Percentiles rank a stretch among this genome's conserved stretches.
These are phyloP conservation scores for Venturiaceae sp. DNA, from an alignment of 2,329 filamentous ascomycete genomes.

Conservation along the genomic window DNA sequence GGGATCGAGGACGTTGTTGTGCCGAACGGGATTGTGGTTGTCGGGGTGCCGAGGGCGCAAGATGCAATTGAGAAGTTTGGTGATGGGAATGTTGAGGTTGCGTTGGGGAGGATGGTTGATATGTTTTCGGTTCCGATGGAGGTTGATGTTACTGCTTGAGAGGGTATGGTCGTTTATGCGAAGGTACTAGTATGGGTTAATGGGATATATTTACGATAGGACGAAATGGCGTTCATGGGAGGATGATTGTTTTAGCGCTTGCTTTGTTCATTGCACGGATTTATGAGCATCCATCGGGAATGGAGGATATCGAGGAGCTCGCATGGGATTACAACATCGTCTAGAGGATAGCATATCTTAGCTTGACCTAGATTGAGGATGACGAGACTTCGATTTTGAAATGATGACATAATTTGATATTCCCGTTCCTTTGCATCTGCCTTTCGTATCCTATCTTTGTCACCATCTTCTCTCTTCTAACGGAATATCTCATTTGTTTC, in stretches of 20 bases:
- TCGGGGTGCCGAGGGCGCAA: conserved; percentile 49
- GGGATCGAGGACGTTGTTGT: conserved; percentile 44
- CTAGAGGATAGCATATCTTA: not conserved
- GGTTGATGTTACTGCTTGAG: not conserved
- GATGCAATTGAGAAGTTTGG: conserved; percentile 45
- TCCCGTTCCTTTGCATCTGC: too few relatives aligned
- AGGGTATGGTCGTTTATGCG: not conserved
- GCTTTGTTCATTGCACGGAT: not conserved
- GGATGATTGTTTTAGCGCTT: not conserved
- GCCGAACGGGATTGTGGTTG: conserved; percentile 47
- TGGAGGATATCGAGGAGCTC: not conserved
- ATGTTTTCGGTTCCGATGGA: conserved; percentile 1
- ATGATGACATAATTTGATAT: too few relatives aligned
- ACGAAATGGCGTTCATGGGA: not conserved
- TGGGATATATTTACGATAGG: not conserved
- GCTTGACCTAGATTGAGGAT: not conserved
- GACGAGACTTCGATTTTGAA: too few relatives aligned
- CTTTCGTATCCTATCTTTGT: too few relatives aligned
- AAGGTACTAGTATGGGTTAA: not conserved
- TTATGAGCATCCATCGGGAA: not conserved
- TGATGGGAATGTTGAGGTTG: conserved; percentile 1
- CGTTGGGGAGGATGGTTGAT: not conserved
- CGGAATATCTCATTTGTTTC: too few relatives aligned
- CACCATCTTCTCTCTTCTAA: too few relatives aligned
- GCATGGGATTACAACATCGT: not conserved